phyloP scores from a whole-genome alignment of 495 filamentous ascomycete species.

The Penicillium desertorum region DNA sequence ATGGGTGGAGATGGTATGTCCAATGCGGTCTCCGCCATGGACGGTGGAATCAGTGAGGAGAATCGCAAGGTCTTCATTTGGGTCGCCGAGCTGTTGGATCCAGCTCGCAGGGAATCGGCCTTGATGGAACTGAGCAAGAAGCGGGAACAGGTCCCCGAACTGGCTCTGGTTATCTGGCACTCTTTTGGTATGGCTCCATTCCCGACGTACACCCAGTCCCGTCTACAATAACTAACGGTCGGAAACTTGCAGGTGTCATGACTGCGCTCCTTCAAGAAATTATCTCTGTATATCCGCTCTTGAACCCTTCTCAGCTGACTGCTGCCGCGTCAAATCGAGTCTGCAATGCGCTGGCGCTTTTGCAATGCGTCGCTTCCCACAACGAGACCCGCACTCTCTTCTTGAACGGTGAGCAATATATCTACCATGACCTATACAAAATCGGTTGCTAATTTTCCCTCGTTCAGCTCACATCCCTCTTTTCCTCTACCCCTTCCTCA shows the following conservation, averaged over 20 bases:
- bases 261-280: conserved; percentile 96
- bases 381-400: conserved; percentile 94
- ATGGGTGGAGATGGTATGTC: conserved; percentile 54
- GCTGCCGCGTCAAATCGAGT: conserved; percentile 95
- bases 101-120: conserved; percentile 81
- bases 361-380: conserved; percentile 97
- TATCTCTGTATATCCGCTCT: conserved; percentile 93
- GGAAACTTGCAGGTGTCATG: conserved; percentile 78
- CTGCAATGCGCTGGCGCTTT: conserved; percentile 93
- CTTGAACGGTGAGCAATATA: conserved; percentile 67
- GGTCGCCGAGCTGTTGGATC: conserved; percentile 90
- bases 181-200: conserved; percentile 75
- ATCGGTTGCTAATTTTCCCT: conserved; percentile 8
- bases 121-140: conserved; percentile 98
- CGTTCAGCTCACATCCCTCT: conserved; percentile 90
- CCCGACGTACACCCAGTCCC: conserved; percentile 8
- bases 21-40: conserved; percentile 51
- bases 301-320: conserved; percentile 95
- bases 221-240: conserved; percentile 29
- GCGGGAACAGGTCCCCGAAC: conserved; percentile 93
- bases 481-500: conserved; percentile 97
- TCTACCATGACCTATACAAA: conserved; percentile 1
- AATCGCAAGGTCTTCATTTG: conserved; percentile 88
- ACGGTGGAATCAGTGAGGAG: conserved; percentile 74
- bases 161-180: conserved; percentile 97